A percentile compares a stretch with the other conserved stretches of the same genome.
phyloP scores from a whole-genome alignment of 768 basidiomycete species.

The Boletus bicolor region DNA sequence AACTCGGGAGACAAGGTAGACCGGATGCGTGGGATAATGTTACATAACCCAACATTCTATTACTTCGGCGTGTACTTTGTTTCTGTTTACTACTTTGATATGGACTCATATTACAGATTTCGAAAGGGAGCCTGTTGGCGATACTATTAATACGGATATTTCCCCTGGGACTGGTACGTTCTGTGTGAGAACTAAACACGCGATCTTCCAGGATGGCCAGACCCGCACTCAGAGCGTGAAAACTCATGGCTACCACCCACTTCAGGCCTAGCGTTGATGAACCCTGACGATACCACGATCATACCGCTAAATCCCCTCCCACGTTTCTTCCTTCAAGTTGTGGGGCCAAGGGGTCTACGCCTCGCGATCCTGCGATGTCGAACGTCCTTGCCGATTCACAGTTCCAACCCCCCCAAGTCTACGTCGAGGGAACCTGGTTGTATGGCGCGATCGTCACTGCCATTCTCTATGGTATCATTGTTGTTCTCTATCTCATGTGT shows the following conservation, averaged over 20 bases:
- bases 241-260: not conserved
- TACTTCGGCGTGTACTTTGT: too few relatives aligned
- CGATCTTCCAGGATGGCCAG: not conserved
- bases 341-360: not conserved
- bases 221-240: not conserved
- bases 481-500: slow-evolving; percentile 28
- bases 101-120: too few relatives aligned
- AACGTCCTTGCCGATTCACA: slow-evolving; percentile 5
- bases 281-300: not conserved
- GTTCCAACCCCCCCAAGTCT: slow-evolving; percentile 14
- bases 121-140: too few relatives aligned
- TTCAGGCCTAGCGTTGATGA: not conserved
- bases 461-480: slow-evolving; percentile 27
- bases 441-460: slow-evolving; percentile 30
- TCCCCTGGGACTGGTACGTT: not conserved
- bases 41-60: not conserved
- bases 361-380: slow-evolving; percentile 16
- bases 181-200: not conserved
- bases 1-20: not conserved
- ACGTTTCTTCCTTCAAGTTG: slow-evolving; percentile 2
- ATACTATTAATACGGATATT: too few relatives aligned
- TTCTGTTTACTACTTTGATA: too few relatives aligned
- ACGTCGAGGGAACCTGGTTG: slow-evolving; percentile 29
- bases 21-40: not conserved
- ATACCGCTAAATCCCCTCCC: not conserved